Conservation (phyloP, 306 rosid genomes). For the Coriaria nepalensis region DNA sequence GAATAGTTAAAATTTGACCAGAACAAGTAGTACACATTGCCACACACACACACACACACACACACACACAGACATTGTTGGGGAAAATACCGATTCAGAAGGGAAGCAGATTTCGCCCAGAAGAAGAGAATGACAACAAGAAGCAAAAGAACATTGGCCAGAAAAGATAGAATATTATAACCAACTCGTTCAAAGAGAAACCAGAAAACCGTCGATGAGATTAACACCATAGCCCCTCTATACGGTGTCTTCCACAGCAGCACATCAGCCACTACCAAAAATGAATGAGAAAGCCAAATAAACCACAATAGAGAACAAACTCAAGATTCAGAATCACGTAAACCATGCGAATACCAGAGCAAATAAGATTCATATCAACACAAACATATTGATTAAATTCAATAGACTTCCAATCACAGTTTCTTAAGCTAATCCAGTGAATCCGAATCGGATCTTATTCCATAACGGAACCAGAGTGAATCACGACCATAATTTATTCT, state of each 20-base stretch:
- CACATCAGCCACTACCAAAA: slow-evolving; percentile 65
- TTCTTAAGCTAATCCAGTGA: not conserved
- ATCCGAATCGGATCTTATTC: not conserved
- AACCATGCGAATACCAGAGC: not conserved
- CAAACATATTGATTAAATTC: not conserved
- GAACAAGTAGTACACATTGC: not conserved
- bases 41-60: too few relatives aligned
- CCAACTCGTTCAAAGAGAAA: slow-evolving; percentile 74
- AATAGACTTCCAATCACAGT: not conserved
- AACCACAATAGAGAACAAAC: not conserved
- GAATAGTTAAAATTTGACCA: not conserved
- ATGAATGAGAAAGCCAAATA: slow-evolving; percentile 2
- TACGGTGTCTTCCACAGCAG: slow-evolving; percentile 81
- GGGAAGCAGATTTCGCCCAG: slow-evolving; percentile 96
- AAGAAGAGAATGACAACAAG: slow-evolving; percentile 74
- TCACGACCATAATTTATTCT: not conserved
- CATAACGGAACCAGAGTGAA: not conserved
- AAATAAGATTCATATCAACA: not conserved
- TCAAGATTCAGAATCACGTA: slow-evolving; percentile 4
- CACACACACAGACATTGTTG: too few relatives aligned
- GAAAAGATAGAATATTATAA: slow-evolving; percentile 72
- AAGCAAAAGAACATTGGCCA: slow-evolving; percentile 71
- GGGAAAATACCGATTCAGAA: slow-evolving; percentile 76
- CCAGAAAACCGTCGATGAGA: slow-evolving; percentile 63
- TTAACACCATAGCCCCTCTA: slow-evolving; percentile 42